Conservation (phyloP, 305 asterid species). For the Solanum hybrid region DNA sequence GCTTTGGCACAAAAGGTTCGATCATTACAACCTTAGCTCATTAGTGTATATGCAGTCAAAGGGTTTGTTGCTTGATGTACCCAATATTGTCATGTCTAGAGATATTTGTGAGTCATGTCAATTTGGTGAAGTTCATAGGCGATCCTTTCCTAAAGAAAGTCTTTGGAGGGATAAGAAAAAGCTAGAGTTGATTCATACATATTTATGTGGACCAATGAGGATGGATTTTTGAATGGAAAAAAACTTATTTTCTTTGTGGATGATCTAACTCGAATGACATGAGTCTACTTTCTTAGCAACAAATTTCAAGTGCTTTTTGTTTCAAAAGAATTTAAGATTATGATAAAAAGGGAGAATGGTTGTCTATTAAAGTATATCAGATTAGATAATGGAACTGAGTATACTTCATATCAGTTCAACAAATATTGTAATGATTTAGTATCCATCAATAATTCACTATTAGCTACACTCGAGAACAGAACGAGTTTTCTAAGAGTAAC, state of each 20-base stretch:
- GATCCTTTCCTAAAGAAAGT: background rate
- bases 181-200: background rate
- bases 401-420: background rate
- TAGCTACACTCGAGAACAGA: background rate
- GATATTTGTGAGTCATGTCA: background rate
- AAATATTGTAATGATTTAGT: background rate
- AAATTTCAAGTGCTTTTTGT: background rate
- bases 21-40: background rate
- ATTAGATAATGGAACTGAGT: background rate
- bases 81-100: background rate
- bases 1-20: background rate
- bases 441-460: background rate
- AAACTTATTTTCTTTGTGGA: background rate
- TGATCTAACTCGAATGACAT: background rate
- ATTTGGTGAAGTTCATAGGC: background rate
- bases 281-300: background rate
- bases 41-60: background rate
- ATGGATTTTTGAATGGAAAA: background rate
- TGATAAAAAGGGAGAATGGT: background rate
- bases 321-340: background rate
- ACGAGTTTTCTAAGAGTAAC: background rate
- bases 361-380: background rate
- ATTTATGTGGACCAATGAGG: too few species aligned
- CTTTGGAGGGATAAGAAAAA: background rate
- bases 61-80: background rate